A percentile compares a stretch with the other conserved stretches of the same genome.
phyloP scores from a whole-genome alignment of 257 asterid genomes.

The Rhazya stricta region DNA sequence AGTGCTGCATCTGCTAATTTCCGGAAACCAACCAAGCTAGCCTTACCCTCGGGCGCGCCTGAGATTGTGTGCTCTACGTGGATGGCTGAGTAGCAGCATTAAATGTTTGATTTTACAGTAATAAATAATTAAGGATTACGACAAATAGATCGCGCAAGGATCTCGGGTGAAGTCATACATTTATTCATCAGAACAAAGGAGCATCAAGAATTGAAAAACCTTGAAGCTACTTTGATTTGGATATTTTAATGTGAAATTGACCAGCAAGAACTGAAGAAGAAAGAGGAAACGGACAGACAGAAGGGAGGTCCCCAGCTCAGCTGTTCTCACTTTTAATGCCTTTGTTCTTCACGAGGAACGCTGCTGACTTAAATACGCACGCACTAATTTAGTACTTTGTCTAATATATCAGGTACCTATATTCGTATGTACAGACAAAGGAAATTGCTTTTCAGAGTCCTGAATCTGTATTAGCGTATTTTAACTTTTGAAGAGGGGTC shows the following conservation, averaged over 20 bases:
- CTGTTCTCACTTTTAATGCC: conserved; percentile 26
- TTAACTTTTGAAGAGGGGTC: not conserved
- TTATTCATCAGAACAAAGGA: not conserved
- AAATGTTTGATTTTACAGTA: no score
- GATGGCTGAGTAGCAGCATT: not conserved
- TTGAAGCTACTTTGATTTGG: not conserved
- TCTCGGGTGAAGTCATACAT: not conserved
- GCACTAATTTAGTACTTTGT: not conserved
- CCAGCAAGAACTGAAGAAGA: conserved; percentile 8
- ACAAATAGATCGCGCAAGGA: not conserved
- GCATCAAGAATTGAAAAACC: not conserved
- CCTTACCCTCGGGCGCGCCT: no score
- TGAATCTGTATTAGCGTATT: not conserved
- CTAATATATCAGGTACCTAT: not conserved
- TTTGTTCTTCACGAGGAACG: conserved; percentile 46
- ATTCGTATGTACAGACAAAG: not conserved
- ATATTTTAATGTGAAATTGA: not conserved
- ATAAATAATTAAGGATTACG: not conserved
- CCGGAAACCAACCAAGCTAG: no score
- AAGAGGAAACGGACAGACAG: conserved; percentile 15
- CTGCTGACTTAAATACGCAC: conserved; percentile 1
- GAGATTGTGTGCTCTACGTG: not conserved
- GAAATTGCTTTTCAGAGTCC: not conserved
- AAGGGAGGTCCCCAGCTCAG: conserved; percentile 33
- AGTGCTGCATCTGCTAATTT: no score